phyloP scores from a whole-genome alignment of 2,329 filamentous ascomycete species.

The Blumeriella jaapii region DNA sequence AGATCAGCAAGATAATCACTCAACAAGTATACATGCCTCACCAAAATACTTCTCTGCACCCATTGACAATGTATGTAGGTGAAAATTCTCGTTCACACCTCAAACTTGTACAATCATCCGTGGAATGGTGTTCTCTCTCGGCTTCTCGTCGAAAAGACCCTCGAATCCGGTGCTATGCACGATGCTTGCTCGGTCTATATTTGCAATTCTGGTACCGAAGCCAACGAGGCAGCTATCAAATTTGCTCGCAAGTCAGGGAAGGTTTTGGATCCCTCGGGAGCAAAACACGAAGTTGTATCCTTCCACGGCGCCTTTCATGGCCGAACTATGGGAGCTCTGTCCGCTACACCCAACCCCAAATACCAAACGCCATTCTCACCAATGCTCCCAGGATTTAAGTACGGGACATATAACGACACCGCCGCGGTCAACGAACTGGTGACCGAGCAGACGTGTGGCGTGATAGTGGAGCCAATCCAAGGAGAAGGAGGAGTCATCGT shows the following conservation, averaged over 20 bases:
- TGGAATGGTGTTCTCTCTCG: constrained; percentile 89
- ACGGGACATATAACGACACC: constrained; percentile 78
- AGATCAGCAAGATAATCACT: constrained; percentile 61
- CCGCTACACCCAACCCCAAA: constrained; percentile 95
- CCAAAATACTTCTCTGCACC: not conserved
- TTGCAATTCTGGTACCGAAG: constrained; percentile 93
- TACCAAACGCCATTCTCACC: constrained; percentile 92
- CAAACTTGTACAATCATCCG: constrained; percentile 93
- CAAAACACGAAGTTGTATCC: constrained; percentile 76
- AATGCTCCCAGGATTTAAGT: constrained; percentile 88
- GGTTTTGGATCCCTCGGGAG: constrained; percentile 54
- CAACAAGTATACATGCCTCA: constrained; percentile 49
- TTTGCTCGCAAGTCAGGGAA: constrained; percentile 90
- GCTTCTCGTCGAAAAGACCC: constrained; percentile 70
- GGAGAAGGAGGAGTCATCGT: constrained; percentile 89
- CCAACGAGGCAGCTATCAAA: constrained; percentile 96
- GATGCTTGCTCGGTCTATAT: constrained; percentile 74
- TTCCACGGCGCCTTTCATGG: constrained; percentile 93
- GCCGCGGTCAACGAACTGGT: constrained; percentile 60
- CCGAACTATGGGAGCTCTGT: constrained; percentile 86
- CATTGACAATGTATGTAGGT: constrained; percentile 32
- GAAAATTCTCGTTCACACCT: constrained; percentile 75
- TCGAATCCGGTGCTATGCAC: constrained; percentile 70
- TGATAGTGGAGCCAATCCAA: constrained; percentile 95
- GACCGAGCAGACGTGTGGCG: constrained; percentile 78